A percentile compares a stretch with the other conserved stretches of the same genome.
Evolutionary conservation across 805 yeast genomes (phyloP).

Genomic region (Myxozyma mucilagina): DNA sequence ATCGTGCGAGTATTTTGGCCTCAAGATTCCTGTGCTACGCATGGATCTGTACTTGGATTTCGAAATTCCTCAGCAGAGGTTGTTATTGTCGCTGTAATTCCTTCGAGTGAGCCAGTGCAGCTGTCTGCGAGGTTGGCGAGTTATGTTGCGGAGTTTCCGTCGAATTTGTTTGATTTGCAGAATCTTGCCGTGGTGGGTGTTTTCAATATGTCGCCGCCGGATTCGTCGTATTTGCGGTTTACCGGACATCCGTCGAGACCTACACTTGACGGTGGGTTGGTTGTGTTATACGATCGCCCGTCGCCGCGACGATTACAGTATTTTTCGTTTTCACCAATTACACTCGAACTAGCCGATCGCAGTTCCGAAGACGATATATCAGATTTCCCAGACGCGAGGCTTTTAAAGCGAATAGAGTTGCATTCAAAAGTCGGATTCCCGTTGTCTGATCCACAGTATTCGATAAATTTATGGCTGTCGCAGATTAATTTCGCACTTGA

Average conservation of each 20-base stretch:
- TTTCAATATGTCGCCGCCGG: slow-evolving; percentile 5
- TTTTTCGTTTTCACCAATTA: slow-evolving; percentile 71
- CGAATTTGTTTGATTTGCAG: slow-evolving; percentile 3
- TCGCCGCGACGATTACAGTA: slow-evolving; percentile 69
- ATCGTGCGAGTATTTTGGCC: slow-evolving; percentile 34
- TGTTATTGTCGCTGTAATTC: slow-evolving; percentile 22
- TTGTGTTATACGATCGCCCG: slow-evolving; percentile 70
- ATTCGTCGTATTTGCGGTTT: neutral
- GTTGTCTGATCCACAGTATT: slow-evolving; percentile 1
- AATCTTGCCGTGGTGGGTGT: slow-evolving; percentile 27
- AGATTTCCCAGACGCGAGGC: slow-evolving; percentile 34
- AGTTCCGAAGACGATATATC: slow-evolving; percentile 29
- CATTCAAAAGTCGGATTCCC: slow-evolving; percentile 32
- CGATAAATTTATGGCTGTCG: slow-evolving; percentile 35
- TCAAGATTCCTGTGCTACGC: slow-evolving; percentile 7
- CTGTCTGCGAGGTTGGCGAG: too few species aligned
- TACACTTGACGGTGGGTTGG: slow-evolving; percentile 14
- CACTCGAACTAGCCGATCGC: slow-evolving; percentile 52
- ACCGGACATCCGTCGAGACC: too few species aligned
- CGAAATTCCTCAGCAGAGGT: slow-evolving; percentile 27
- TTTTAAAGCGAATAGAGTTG: slow-evolving; percentile 22
- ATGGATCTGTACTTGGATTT: slow-evolving; percentile 31
- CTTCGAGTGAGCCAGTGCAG: neutral
- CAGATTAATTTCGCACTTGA: slow-evolving; percentile 44
- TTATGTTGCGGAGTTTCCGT: too few species aligned